A percentile compares a stretch with the other conserved stretches of the same genome.
Evolutionary conservation across 352 stramenopile species (phyloP).

Genomic region (Pythium phragmitis): DNA sequence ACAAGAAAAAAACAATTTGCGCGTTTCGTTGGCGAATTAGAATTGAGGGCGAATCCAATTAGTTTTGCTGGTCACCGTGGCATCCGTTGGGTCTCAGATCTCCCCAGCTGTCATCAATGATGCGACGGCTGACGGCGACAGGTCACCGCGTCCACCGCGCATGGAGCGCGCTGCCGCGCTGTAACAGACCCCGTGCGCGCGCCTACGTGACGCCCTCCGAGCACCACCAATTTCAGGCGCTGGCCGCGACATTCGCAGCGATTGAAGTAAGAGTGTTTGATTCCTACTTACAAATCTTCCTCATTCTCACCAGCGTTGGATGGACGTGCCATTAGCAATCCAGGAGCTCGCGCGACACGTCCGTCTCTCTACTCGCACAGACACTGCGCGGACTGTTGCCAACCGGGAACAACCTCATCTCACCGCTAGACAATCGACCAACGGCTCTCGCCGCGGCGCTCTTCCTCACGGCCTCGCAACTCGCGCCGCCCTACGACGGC

Average conservation of each 20-base stretch:
- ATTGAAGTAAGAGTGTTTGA: constrained; percentile 38
- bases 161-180: background rate
- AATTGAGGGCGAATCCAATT: background rate
- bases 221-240: constrained; percentile 31
- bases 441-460: constrained; percentile 49
- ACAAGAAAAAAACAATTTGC: too few species aligned
- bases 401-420: background rate
- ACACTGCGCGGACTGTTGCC: constrained; percentile 45
- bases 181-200: background rate
- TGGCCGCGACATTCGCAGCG: constrained; percentile 48
- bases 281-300: background rate
- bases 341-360: constrained; percentile 55
- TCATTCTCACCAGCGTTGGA: background rate
- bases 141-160: background rate
- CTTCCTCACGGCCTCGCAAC: constrained; percentile 65
- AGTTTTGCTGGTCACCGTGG: background rate
- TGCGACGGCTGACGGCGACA: background rate
- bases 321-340: constrained; percentile 30
- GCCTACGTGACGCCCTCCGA: background rate
- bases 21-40: background rate
- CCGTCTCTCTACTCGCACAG: constrained; percentile 44
- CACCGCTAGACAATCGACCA: constrained; percentile 10
- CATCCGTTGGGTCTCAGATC: background rate
- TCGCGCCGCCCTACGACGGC: constrained; percentile 67
- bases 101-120: background rate